Percentiles rank a stretch among this genome's conserved stretches.
Evolutionary conservation across 2,329 filamentous ascomycete genomes (phyloP).

Genomic region (Orbilia blumenaviensis): DNA sequence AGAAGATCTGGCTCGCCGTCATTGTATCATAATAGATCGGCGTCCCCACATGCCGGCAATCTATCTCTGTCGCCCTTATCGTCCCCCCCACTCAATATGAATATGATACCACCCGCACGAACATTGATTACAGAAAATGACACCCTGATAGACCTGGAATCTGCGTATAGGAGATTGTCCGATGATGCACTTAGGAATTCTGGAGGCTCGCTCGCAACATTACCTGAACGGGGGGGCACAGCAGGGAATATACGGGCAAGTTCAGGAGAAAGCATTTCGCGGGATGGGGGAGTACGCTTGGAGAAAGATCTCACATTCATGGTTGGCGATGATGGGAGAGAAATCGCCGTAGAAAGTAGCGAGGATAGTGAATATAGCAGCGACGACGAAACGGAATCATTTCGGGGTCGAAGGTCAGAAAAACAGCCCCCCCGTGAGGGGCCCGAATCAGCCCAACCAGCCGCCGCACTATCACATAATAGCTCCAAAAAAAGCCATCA

Average conservation of each 20-base stretch:
- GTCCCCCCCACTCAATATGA: conserved; percentile 55
- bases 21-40: conserved; percentile 59
- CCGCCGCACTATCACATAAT: not conserved
- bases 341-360: conserved; percentile 71
- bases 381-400: conserved; percentile 59
- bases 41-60: conserved; percentile 58
- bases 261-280: conserved; percentile 62
- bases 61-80: conserved; percentile 58
- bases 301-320: conserved; percentile 74
- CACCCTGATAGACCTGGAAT: conserved; percentile 72
- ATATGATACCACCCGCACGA: conserved; percentile 57
- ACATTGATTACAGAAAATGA: conserved; percentile 70
- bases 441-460: too few relatives aligned
- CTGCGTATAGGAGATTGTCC: conserved; percentile 75
- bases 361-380: conserved; percentile 68
- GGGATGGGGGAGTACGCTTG: conserved; percentile 68
- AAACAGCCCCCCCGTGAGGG: conserved; percentile 2
- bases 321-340: conserved; percentile 68
- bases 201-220: conserved; percentile 70
- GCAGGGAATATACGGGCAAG: conserved; percentile 59
- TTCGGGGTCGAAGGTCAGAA: conserved; percentile 42
- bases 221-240: conserved; percentile 68
- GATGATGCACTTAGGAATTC: conserved; percentile 74
- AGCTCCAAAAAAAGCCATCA: not conserved
- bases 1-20: conserved; percentile 64